phyloP scores from a whole-genome alignment of 2,329 filamentous ascomycete genomes.

The Boeremia lycopersici region DNA sequence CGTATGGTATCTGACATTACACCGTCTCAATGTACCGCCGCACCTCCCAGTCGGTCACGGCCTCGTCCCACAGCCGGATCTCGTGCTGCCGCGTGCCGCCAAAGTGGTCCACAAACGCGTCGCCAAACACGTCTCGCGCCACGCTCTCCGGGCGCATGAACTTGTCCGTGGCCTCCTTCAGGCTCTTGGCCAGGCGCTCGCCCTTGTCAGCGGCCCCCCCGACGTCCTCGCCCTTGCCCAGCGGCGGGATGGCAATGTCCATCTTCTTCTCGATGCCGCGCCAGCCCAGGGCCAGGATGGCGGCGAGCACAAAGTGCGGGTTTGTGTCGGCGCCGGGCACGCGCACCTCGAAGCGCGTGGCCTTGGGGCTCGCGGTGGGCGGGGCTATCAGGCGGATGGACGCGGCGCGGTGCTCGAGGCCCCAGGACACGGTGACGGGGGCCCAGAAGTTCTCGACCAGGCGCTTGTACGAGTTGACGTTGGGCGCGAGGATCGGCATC shows the following conservation, averaged over 20 bases:
- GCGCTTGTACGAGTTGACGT: slow-evolving; percentile 96
- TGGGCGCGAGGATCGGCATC: slow-evolving; percentile 94
- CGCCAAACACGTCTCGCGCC: slow-evolving; percentile 90
- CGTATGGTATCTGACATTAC: slow-evolving; percentile 14
- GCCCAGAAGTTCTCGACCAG: slow-evolving; percentile 99
- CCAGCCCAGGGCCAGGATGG: slow-evolving; percentile 87
- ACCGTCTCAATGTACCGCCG: slow-evolving; percentile 47
- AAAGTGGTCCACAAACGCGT: slow-evolving; percentile 95
- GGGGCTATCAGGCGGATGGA: slow-evolving; percentile 89
- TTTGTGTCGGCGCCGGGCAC: slow-evolving; percentile 95
- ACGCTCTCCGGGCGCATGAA: slow-evolving; percentile 82
- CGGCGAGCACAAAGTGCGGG: slow-evolving; percentile 82
- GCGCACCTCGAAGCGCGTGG: slow-evolving; percentile 90
- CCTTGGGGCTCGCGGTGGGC: slow-evolving; percentile 80
- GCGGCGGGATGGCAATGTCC: slow-evolving; percentile 77
- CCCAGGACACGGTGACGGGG: slow-evolving; percentile 96
- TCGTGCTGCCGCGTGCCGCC: slow-evolving; percentile 93
- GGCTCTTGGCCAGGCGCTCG: slow-evolving; percentile 77
- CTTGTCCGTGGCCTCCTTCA: slow-evolving; percentile 81
- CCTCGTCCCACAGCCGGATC: slow-evolving; percentile 88
- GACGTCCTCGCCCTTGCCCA: slow-evolving; percentile 84
- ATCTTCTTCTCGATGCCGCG: slow-evolving; percentile 92
- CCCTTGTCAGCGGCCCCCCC: slow-evolving; percentile 75
- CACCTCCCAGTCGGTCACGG: slow-evolving; percentile 92
- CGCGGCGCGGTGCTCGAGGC: slow-evolving; percentile 90